Base-by-base conservation (phyloP, 176 grass and related monocot species). In the Oryza officinalis region DNA sequence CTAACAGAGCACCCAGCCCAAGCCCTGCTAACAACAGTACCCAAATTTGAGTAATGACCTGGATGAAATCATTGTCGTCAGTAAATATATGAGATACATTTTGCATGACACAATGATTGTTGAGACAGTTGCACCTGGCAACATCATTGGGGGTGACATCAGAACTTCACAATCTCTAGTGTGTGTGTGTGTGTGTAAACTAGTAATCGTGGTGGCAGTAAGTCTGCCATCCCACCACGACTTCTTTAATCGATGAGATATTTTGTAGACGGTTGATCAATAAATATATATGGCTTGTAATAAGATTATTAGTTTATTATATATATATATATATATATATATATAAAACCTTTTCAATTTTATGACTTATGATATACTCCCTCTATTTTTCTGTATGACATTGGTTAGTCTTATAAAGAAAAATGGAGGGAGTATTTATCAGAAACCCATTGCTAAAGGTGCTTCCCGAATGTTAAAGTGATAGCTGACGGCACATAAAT, bases 11-110 rank as follows among this genome's bases (percentile, higher is more conserved):
- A 67, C 89, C 93, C 81, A 98, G 89, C 20, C 96, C 91, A 86
- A 98, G 93, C 75, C 96, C 96, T 71, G 84, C 91, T 76, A 98
- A 67, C 17, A 98, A 74, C 74, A 98, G 82, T 72, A 94, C 74
- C 96, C 96, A 98, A 49, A 98, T 95, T 84, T 98, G 96, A 80
- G 92, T 92, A 85, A 98, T 95, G 81, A 98, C 96, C 96, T 98
- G 73, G 63, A 92, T 60, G 23, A 63, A 86, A 87, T 43, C 30
- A 79, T 63, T 33, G 2, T 27, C 33, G 75, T 85, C 69, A 78
- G 67, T 70, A 85, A 85, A 88, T 25, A 67, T 68, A 47, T 35
- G 60, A 3, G 22, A 85, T 41, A 78, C 4, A 38, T 33, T 69
- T 74, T 72, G 76, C 26, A 45, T 63, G 38, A 32, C 35, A 13